These are phyloP conservation scores for Podosphaera xanthii DNA, from an alignment of 2,329 filamentous ascomycete species.

Conservation along the genomic window DNA sequence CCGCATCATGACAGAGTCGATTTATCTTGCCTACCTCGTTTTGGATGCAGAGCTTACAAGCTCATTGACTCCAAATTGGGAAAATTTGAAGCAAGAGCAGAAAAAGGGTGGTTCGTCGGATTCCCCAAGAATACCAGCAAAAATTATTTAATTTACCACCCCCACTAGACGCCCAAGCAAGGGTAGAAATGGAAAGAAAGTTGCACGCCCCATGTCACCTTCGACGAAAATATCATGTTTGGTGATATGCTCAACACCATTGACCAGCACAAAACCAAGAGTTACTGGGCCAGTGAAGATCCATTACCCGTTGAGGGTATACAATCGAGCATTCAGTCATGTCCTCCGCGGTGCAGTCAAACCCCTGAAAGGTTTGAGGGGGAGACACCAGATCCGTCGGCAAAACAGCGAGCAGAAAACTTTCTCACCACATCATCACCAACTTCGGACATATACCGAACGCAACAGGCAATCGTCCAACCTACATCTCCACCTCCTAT, in stretches of 20 bases:
- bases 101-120: too few relatives aligned
- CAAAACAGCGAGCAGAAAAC: neutral
- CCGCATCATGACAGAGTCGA: neutral
- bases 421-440: neutral
- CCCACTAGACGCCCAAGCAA: neutral
- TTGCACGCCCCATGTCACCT: too few relatives aligned
- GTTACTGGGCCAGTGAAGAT: too few relatives aligned
- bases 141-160: neutral
- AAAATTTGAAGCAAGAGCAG: too few relatives aligned
- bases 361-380: neutral
- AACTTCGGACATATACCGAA: too few relatives aligned
- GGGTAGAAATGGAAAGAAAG: neutral
- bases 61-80: too few relatives aligned
- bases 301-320: too few relatives aligned
- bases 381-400: neutral
- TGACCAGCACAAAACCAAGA: too few relatives aligned
- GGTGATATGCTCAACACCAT: too few relatives aligned
- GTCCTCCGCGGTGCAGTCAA: neutral
- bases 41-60: neutral
- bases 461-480: neutral
- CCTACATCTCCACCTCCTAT: neutral
- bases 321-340: neutral
- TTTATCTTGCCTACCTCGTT: neutral
- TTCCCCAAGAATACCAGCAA: too few relatives aligned
- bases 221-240: too few relatives aligned